These are phyloP conservation scores for Heliamphora exappendiculata DNA, from an alignment of 148 eudicot species.

Conservation along the genomic window DNA sequence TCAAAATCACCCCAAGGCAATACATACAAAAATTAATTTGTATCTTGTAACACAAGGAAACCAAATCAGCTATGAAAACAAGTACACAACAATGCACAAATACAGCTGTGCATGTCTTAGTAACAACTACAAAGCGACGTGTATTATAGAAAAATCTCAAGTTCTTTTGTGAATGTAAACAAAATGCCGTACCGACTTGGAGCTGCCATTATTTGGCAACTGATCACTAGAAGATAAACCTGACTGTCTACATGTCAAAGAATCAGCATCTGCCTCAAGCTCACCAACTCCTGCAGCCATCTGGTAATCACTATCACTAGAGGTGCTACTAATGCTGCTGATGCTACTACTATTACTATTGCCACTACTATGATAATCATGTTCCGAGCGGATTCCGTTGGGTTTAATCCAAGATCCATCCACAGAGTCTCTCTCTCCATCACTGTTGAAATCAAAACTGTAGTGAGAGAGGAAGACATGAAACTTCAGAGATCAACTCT, in stretches of 20 bases:
- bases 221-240: conserved; percentile 64
- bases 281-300: conserved; percentile 56
- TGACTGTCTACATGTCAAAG: conserved; percentile 65
- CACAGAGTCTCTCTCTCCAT: conserved; percentile 41
- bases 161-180: not conserved
- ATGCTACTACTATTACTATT: conserved; percentile 86
- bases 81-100: not conserved
- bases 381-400: conserved; percentile 42
- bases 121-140: too few species aligned
- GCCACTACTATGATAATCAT: conserved; percentile 65
- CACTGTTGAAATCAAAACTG: conserved; percentile 32
- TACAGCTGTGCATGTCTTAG: not conserved
- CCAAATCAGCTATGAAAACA: not conserved
- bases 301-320: conserved; percentile 79
- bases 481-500: not conserved
- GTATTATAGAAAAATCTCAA: not conserved
- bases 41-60: not conserved
- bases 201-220: conserved; percentile 46
- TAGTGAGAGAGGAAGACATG: conserved; percentile 8
- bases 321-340: conserved; percentile 75
- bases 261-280: conserved; percentile 98
- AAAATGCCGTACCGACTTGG: conserved; percentile 41
- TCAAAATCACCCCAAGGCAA: not conserved
- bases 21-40: not conserved
- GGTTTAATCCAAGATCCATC: conserved; percentile 65